Evolutionary conservation across 345 rosid species (phyloP).

Genomic region (Acer negundo): DNA sequence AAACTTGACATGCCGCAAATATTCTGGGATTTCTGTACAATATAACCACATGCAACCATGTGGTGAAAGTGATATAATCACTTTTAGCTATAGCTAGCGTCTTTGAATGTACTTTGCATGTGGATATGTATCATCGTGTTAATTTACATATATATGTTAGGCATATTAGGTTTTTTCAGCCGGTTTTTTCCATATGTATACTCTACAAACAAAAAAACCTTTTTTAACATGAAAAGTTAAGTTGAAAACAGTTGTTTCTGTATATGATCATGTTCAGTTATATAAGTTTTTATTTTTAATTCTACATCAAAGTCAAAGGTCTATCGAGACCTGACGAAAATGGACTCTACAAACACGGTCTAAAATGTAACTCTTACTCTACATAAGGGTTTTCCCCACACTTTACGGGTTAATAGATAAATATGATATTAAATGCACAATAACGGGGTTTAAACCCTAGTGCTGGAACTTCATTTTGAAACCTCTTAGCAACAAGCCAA

Average conservation of each 20-base stretch:
- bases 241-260: no score
- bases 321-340: no score
- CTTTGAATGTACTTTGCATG: constrained; percentile 1
- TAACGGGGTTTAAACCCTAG: no score
- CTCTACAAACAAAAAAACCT: not conserved
- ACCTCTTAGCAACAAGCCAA: no score
- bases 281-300: no score
- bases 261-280: not conserved
- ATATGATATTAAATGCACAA: no score
- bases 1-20: not conserved
- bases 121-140: not conserved
- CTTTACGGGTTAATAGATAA: no score
- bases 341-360: no score
- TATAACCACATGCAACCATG: not conserved
- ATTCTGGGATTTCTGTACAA: not conserved
- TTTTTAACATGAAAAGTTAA: not conserved
- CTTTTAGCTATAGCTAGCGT: not conserved
- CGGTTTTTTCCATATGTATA: not conserved
- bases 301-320: no score
- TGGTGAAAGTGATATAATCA: not conserved
- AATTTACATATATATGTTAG: not conserved
- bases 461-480: no score
- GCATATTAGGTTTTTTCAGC: constrained; percentile 5
- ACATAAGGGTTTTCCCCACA: no score
- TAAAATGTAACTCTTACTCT: no score